These are phyloP conservation scores for Mycosarcoma mackinlayi DNA, from an alignment of 1,284 basidiomycete genomes.

Conservation along the genomic window DNA sequence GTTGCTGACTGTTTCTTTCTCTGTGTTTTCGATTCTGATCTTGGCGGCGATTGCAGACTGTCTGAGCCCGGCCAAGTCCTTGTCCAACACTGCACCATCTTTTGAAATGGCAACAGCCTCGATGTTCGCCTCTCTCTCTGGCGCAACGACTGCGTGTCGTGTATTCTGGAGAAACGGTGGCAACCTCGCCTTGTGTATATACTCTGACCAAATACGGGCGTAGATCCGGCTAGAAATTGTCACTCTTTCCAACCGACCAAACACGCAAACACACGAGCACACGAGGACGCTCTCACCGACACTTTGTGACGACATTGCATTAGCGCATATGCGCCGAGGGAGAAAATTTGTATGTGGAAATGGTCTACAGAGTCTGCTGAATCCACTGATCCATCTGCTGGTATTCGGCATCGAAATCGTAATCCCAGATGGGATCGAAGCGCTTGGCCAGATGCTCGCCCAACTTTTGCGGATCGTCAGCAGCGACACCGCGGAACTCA, in stretches of 20 bases:
- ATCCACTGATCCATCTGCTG: constrained; percentile 22
- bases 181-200: constrained; percentile 1
- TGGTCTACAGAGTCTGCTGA: neutral
- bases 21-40: too few relatives aligned
- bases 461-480: constrained; percentile 22
- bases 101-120: too few relatives aligned
- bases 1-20: neutral
- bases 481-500: constrained; percentile 36
- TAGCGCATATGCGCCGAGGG: neutral
- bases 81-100: too few relatives aligned
- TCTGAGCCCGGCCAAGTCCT: too few relatives aligned
- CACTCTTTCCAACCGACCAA: neutral
- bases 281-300: too few relatives aligned
- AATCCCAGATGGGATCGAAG: constrained; percentile 46
- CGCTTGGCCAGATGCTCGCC: constrained; percentile 29
- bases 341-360: too few relatives aligned
- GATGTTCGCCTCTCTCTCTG: too few relatives aligned
- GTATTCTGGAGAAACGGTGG: constrained; percentile 19
- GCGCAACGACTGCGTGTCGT: too few relatives aligned
- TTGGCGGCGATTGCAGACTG: too few relatives aligned
- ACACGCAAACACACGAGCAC: too few relatives aligned
- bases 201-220: neutral
- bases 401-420: constrained; percentile 32
- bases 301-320: too few relatives aligned
- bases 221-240: neutral